Base-by-base conservation (phyloP, 2,329 filamentous ascomycete genomes). In the Penicillium fuscoglaucum region DNA sequence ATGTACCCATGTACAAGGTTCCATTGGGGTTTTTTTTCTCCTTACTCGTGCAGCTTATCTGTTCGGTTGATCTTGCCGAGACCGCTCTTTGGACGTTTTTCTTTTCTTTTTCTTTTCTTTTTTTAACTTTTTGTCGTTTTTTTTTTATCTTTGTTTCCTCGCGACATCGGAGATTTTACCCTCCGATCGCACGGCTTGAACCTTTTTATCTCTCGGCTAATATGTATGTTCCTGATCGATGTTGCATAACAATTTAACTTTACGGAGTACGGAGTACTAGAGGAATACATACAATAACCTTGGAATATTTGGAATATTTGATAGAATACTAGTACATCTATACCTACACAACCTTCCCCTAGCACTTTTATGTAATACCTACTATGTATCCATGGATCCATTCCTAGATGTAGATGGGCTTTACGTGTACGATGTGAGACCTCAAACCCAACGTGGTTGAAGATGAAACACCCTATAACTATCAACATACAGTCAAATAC, bases 11-110 rank as follows among this genome's bases (percentile, higher is more conserved):
- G 41, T 26, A 13, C 51, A 54, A 52, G 28, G 29, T 44, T 50
- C 24, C 44, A 41, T 21, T 33, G 5, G 39, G 31, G 12, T 5
- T 6, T 6, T 13, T 48, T 43, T 31, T 55, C 53, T 51, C 53
- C 53, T 55, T 50, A 19, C 31, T 43, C 35, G 43, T 59, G 33
- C 57, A 49, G 29, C 33, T 37, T 51, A 35, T 51, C 46, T 24
- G 29, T 21, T 59, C 57, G 57, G 57, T 47, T 56, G 46, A 51
- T 46, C 52, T 49, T 59, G 46, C 57, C 57, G 57, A 58, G 51
- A 33, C 40, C 51, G 46, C 45, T 40, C 45, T 39, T 55, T 37
- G 31, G 41, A 41, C 40, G 19, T 40, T 51, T 17, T 21, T 21
- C 24, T 29, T 39, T 54, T 29, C 31, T 12, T 29, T 48, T 15